Evolutionary conservation across 225 moss, liverwort and hornwort species (phyloP).

Genomic region (Rhytidiadelphus loreus): DNA sequence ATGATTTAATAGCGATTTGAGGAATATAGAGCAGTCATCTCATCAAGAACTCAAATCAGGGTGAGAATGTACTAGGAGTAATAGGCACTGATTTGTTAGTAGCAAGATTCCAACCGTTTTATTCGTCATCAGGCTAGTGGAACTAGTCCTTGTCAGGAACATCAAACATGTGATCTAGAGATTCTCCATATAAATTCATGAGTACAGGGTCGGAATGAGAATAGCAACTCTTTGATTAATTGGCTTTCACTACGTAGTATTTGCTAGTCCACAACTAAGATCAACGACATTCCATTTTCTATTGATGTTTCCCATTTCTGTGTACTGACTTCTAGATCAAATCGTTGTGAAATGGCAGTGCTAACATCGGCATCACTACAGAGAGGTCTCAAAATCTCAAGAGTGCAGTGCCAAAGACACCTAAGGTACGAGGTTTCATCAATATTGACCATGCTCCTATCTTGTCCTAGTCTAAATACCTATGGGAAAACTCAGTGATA

Average conservation of each 20-base stretch:
- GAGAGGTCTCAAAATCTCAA: constrained; percentile 9
- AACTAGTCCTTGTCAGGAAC: too few species aligned
- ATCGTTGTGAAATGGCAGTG: constrained; percentile 8
- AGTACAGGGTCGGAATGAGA: neutral
- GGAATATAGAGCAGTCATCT: neutral
- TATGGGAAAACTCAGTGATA: neutral
- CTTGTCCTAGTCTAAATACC: neutral
- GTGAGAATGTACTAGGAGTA: neutral
- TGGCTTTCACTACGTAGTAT: neutral
- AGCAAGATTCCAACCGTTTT: neutral
- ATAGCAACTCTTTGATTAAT: neutral
- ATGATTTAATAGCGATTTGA: constrained; percentile 4
- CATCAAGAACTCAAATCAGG: constrained; percentile 4
- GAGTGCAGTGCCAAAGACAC: neutral
- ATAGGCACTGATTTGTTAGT: neutral
- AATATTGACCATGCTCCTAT: neutral
- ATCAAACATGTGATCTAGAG: neutral
- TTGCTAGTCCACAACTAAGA: neutral
- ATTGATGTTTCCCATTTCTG: neutral
- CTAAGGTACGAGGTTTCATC: neutral
- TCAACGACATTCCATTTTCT: neutral
- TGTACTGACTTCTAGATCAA: neutral
- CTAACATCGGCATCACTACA: neutral
- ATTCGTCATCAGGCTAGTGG: neutral
- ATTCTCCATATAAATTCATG: neutral